Evolutionary conservation across 2,329 filamentous ascomycete genomes (phyloP), one percentile per base, ranked within the genome.

Genomic region (Diaporthe humulicola): DNA sequence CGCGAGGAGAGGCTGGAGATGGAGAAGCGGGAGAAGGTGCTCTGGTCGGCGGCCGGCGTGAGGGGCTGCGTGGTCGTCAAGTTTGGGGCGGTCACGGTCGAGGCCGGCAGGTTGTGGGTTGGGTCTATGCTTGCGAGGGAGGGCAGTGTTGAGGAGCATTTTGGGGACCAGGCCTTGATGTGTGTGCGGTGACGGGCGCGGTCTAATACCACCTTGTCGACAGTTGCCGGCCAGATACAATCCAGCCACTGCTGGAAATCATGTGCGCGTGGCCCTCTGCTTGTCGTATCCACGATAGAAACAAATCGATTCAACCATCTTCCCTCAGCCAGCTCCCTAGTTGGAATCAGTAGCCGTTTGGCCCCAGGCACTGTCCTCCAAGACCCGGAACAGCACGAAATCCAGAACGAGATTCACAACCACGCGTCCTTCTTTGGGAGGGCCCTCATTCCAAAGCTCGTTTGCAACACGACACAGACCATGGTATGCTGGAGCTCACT

Each of bases 31-130:
- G 86, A 89, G 66, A 90, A 90, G 22, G 83, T 98, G 4, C 86
- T 96, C 4, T 98, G 95, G 95, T 96, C 95, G 36, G 94, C 94
- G 17, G 94, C 95, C 19, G 90, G 89, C 36, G 91, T 97, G 45
- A 89, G 95, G 71, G 93, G 95, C 5, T 98, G 96, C 80, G 93
- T 97, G 4, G 89, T 98, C 36, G 93, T 98, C 78, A 98, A 98
- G 83, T 97, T 98, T 82, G 95, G 94, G 1, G 94, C 96, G 1
- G 89, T 88, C 72, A 93, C 93, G 58, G 93, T 98, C 33, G 95
- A 98, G 82, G 93, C 93, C 36, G 95, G 93, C 5, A 91, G 94
- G 78, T 86, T 90, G 61, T 98, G 96, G 95, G 88, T 98, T 74
- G 91, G 92, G 14, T 88, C 88, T 9, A 94, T 98, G 90, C 85